Conservation (phyloP, 352 stramenopile genomes). For the Pythium brassicae region DNA sequence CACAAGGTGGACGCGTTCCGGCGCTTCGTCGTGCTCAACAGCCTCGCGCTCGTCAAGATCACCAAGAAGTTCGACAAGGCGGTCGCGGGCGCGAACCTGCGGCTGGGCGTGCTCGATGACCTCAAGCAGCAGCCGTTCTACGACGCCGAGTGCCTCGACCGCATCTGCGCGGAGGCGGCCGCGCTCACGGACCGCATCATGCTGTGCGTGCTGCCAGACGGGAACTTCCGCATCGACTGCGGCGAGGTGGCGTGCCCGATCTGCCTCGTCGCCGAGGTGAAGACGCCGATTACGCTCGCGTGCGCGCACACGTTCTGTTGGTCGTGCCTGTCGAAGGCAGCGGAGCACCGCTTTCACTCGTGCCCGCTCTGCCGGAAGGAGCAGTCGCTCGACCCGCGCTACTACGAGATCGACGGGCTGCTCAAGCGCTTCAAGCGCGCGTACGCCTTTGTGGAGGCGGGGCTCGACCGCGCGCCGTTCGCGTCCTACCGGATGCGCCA, state of each 20-base stretch:
- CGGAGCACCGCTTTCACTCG: conserved; percentile 68
- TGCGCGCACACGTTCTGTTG: conserved; percentile 80
- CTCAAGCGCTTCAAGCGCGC: conserved; percentile 72
- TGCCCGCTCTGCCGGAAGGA: conserved; percentile 65
- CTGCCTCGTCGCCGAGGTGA: conserved; percentile 56
- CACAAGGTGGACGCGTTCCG: conserved; percentile 66
- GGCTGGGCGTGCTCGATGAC: conserved; percentile 37
- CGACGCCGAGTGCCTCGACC: conserved; percentile 47
- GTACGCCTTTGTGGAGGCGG: conserved; percentile 58
- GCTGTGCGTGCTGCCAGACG: conserved; percentile 62
- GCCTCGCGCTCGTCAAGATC: conserved; percentile 76
- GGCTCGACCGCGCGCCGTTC: conserved; percentile 42
- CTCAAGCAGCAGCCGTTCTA: conserved; percentile 68
- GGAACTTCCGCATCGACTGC: conserved; percentile 51
- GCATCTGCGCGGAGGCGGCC: conserved; percentile 40
- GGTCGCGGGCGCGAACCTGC: conserved; percentile 20
- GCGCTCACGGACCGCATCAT: conserved; percentile 63
- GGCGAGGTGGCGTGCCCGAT: conserved; percentile 58
- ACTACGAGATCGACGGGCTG: conserved; percentile 78
- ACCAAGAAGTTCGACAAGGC: conserved; percentile 81
- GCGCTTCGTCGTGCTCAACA: conserved; percentile 77
- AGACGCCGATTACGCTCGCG: conserved; percentile 64
- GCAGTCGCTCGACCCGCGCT: conserved; percentile 71
- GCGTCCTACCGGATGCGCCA: conserved; percentile 60
- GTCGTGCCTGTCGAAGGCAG: conserved; percentile 71